Base-by-base conservation (phyloP, 2,329 filamentous ascomycete genomes). In the Knoxdaviesia proteae region DNA sequence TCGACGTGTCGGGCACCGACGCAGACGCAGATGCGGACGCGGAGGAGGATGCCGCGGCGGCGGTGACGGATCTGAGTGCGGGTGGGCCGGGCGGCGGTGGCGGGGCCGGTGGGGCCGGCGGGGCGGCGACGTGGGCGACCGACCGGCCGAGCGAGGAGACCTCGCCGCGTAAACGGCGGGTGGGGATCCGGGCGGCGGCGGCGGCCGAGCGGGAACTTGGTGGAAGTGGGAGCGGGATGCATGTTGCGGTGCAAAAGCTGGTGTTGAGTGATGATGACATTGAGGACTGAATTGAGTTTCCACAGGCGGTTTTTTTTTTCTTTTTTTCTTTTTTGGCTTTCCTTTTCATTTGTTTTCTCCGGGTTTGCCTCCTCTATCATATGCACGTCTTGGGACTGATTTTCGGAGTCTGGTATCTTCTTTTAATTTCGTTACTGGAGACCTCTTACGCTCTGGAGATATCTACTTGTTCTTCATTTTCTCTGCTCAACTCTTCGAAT, bases 191-290 rank as follows among this genome's bases (percentile, higher is more conserved):
- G 48, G 47, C 57, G 42, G 49, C 52, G 50, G 41, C 20, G 20
- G 20, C 20, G 20, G 20, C 20, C 20, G 20, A 20, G 49, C 45
- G 49, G 42, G 11, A 34, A 43, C 9, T 32, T 7, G 8, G 40
- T 10, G 32, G 35, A n/a, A 8, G 42, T 53, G 48, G 49, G 56
- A 3, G 56, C 53, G 7, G 54, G 38, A 58, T 59, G 3, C 58
- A 63, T 32, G 53, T 69, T 48, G 61, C 66, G 37, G 68, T 75
- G 47, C 73, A 77, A 55, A 80, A 78, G 51, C 59, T 87, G 48
- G 71, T 84, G 38, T 60, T 88, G 36, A 84, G 77, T 50, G 83
- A 90, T 52, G 83, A 90, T 59, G 83, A 90, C 62, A 88, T 90
- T 54, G 80, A 86, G 56, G 82, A 87, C 51, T 62, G 44, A n/a